These are phyloP conservation scores for Syzygium aromaticum DNA, from an alignment of 345 rosid genomes.

Conservation along the genomic window DNA sequence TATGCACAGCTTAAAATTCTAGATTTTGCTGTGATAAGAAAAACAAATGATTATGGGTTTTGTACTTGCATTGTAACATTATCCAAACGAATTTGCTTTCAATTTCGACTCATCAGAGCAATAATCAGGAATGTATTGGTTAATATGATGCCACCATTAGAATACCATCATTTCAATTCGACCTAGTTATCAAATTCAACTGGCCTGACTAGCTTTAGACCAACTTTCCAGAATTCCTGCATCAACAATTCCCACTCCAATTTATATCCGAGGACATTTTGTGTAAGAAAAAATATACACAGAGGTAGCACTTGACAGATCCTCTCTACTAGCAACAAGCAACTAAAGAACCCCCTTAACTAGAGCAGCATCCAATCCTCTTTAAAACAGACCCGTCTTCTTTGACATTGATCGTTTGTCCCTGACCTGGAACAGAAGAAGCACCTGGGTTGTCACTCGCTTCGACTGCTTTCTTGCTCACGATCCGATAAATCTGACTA, in stretches of 20 bases:
- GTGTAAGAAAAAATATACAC: not conserved
- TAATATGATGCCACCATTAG: not conserved
- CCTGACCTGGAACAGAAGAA: slow-evolving; percentile 20
- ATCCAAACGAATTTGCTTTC: not conserved
- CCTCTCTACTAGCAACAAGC: not conserved
- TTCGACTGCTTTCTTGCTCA: slow-evolving; percentile 41
- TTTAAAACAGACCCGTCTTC: slow-evolving; percentile 23
- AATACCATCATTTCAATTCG: not conserved
- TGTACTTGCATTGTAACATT: not conserved
- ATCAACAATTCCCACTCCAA: not conserved
- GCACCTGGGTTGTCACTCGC: slow-evolving; percentile 24
- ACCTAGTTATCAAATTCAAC: not conserved
- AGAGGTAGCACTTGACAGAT: not conserved
- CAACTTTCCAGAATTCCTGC: not conserved
- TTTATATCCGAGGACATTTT: not conserved
- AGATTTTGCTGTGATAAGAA: not conserved
- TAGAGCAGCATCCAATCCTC: slow-evolving; percentile 35
- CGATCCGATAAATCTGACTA: slow-evolving; percentile 34
- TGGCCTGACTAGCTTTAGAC: not conserved
- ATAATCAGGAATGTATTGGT: not conserved
- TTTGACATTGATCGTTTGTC: slow-evolving; percentile 33
- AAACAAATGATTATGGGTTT: not conserved
- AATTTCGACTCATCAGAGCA: not conserved
- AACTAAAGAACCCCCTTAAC: not conserved
- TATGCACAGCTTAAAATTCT: not conserved